phyloP scores from a whole-genome alignment of 345 rosid genomes.

The Salix viminalis region DNA sequence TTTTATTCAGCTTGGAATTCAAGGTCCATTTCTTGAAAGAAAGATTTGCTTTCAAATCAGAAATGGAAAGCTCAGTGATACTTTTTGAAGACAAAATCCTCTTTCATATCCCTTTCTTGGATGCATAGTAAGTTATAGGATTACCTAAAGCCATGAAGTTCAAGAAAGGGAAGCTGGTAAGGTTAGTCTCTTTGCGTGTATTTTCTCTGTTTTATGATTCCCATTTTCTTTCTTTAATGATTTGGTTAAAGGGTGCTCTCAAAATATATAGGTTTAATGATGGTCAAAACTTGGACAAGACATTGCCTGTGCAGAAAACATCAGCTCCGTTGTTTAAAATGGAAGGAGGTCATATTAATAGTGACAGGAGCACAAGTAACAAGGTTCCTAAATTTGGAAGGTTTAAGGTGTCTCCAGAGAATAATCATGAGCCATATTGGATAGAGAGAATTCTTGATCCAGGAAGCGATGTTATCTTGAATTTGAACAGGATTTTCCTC shows the following conservation, averaged over 20 bases:
- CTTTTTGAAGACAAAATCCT: constrained; percentile 2
- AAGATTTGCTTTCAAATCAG: not conserved
- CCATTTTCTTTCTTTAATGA: not conserved
- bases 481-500: constrained; percentile 69
- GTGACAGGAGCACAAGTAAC: constrained; percentile 15
- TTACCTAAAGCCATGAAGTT: constrained; percentile 35
- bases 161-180: constrained; percentile 47
- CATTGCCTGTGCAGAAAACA: constrained; percentile 43
- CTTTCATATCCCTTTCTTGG: not conserved
- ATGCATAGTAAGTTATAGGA: not conserved
- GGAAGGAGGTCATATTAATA: constrained; percentile 16
- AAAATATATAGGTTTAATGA: constrained; percentile 37
- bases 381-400: constrained; percentile 40
- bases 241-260: constrained; percentile 1
- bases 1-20: not conserved
- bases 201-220: constrained; percentile 6
- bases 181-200: constrained; percentile 22
- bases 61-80: constrained; percentile 13
- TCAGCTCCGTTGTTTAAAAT: constrained; percentile 34
- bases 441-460: constrained; percentile 61
- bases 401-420: constrained; percentile 54
- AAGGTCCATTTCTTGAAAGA: not conserved
- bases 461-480: constrained; percentile 49
- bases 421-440: constrained; percentile 31
- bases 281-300: constrained; percentile 27